Percentiles rank a stretch among this genome's conserved stretches.
Conservation (phyloP, 176 grass and related monocot genomes). For the Panicum miliaceum region DNA sequence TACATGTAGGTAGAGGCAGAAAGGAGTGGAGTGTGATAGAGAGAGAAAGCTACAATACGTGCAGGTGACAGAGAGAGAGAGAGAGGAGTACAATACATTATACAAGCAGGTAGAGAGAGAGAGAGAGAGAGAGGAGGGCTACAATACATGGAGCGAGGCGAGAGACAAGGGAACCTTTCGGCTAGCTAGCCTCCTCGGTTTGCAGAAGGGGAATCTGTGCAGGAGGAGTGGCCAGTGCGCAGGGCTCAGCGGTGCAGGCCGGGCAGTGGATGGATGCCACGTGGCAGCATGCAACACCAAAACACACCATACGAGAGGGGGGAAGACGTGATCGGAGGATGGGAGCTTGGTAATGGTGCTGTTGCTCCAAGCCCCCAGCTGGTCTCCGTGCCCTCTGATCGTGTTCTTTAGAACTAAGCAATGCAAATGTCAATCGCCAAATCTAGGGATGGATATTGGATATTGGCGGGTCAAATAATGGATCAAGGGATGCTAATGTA, state of each 20-base stretch:
- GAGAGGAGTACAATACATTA: not conserved
- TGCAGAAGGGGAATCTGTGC: constrained; percentile 44
- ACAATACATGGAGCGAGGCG: not conserved
- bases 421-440: too few species aligned
- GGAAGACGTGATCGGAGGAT: too few species aligned
- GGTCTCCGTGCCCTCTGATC: too few species aligned
- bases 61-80: too few species aligned
- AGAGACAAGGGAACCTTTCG: constrained; percentile 34
- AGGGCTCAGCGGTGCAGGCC: not conserved
- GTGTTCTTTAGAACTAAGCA: too few species aligned
- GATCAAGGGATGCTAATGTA: too few species aligned
- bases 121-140: not conserved
- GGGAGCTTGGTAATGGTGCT: too few species aligned
- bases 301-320: constrained; percentile 16
- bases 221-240: constrained; percentile 10
- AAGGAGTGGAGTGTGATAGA: too few species aligned
- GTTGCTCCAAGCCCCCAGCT: too few species aligned
- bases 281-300: constrained; percentile 38
- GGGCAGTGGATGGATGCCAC: not conserved
- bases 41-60: not conserved
- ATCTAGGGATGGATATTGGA: too few species aligned
- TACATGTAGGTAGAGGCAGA: constrained; percentile 11
- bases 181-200: constrained; percentile 16
- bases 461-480: too few species aligned
- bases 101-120: not conserved